Base-by-base conservation (phyloP, 202 grass and related monocot genomes). In the Saccharum hybrid region DNA sequence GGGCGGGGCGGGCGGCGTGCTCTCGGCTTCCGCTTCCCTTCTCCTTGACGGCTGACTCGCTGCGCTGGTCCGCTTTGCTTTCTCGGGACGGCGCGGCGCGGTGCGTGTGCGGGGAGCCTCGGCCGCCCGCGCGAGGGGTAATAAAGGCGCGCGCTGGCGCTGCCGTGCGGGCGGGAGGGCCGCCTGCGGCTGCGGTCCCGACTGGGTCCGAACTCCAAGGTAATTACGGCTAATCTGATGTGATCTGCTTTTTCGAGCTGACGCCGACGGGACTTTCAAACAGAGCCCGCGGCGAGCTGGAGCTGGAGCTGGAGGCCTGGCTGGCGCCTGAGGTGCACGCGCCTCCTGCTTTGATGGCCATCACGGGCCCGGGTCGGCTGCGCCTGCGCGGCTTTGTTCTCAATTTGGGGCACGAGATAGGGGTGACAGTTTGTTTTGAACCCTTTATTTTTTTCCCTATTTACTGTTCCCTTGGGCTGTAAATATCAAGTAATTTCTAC, bases 1-100 rank as follows among this genome's bases (percentile, higher is more conserved):
- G 56, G 75, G 42, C 30, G 76, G 84, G 84, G 48, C 33, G 84
- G 51, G 74, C 54, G 74, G 74, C 74, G 36, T 41, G 52, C 51
- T 57, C 46, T 6, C 5, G 21, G 10, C 23, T 21, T 15, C 37
- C 76, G 39, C 43, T 69, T 16, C 57, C 34, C 42, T 16, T 10
- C 48, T 68, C 43, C 48, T 69, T 5, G 65, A 57, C 36, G 49
- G 28, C 64, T 34, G 11, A 40, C 2, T 46, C 26, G 61, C 40
- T 13, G 9, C 42, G 42, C 19, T 68, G 41, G 26, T 49, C 26
- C 6, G 62, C 51, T 70, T 70, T 22, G 51, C 5, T 37, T 28
- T 81, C 48, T 70, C 34, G 48, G 64, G 64, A 7, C 76, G 61
- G 9, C 4, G 3, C 7, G 52, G 72, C 1, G 34, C 4, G 64